Evolutionary conservation across 2,329 filamentous ascomycete genomes (phyloP), one percentile per base, ranked within the genome.

Genomic region (Pseudopyrenochaeta lycopersici): DNA sequence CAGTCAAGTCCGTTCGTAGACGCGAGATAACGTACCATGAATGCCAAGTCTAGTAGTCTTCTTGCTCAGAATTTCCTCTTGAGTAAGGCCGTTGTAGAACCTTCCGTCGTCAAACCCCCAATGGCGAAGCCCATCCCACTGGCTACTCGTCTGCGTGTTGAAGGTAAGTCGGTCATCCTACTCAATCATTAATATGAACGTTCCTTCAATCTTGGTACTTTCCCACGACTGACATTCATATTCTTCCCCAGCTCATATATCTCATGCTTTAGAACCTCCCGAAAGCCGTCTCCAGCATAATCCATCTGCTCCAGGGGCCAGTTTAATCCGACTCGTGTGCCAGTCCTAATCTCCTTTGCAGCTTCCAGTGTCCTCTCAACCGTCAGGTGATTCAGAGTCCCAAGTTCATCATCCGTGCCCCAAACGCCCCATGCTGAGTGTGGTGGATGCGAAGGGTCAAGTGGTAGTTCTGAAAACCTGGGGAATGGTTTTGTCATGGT

Each of bases 91-190:
- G 29, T 62, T 63, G 40, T 66, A 67, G 33, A 67, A 66, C n/a
- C 41, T 43, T 6, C 62, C 56, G 38, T 66, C 55, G 36, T 67
- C 62, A 41, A 62, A 66, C 7, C 56, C 63, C 53, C 53, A 63
- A 35, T 66, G 63, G 11, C 63, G 46, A 9, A 66, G 42, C 1
- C 60, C 60, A 32, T 87, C 84, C 84, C 83, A 87, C 67, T 87
- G 84, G 20, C 78, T 82, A 48, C 79, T 80, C 30, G 73, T 71
- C 60, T 87, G 84, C 0, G 84, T 86, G 66, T 86, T 86, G 73
- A 87, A 80, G 2, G 76, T 71, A 6, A 85, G 62, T 57, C 60
- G 53, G 40, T 69, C 66, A 43, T 68, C 65, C 56, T 67, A 32
- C 1, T 20, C 18, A 7, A 11, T 6, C 2, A 11, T 49, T 44